These are phyloP conservation scores for Kandelia obovata DNA, from an alignment of 345 rosid genomes.

Conservation along the genomic window DNA sequence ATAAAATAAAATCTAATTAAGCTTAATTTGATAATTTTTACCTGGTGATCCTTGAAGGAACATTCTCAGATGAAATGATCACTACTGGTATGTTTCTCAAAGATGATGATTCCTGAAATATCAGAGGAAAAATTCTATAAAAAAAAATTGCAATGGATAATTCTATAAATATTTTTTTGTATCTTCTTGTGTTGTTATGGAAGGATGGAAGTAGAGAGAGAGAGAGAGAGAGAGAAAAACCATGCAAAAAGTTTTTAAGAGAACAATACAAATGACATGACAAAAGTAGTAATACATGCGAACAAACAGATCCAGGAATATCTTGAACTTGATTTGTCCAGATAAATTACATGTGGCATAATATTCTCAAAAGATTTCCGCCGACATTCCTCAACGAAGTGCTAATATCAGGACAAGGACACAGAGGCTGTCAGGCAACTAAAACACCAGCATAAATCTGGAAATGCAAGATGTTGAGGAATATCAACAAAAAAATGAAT, in stretches of 20 bases:
- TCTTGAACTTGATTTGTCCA: constrained; percentile 17
- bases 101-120: constrained; percentile 54
- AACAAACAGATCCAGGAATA: constrained; percentile 19
- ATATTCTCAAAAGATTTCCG: constrained; percentile 25
- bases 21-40: constrained; percentile 12
- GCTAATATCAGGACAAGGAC: constrained; percentile 10
- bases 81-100: constrained; percentile 64
- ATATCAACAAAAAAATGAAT: not conserved
- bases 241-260: not conserved
- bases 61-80: constrained; percentile 80
- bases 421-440: constrained; percentile 3
- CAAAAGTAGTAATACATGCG: not conserved
- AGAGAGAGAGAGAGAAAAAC: no score
- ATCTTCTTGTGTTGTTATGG: no score
- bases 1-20: not conserved
- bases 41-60: constrained; percentile 65
- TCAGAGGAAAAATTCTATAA: not conserved
- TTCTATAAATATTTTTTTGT: no score
- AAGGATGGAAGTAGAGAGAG: no score
- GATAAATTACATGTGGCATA: constrained; percentile 22
- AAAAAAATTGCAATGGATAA: no score
- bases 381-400: constrained; percentile 25
- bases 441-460: not conserved
- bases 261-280: not conserved
- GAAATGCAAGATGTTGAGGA: not conserved